A percentile compares a stretch with the other conserved stretches of the same genome.
phyloP scores from a whole-genome alignment of 83 land plant genomes.

The Larix sibirica region DNA sequence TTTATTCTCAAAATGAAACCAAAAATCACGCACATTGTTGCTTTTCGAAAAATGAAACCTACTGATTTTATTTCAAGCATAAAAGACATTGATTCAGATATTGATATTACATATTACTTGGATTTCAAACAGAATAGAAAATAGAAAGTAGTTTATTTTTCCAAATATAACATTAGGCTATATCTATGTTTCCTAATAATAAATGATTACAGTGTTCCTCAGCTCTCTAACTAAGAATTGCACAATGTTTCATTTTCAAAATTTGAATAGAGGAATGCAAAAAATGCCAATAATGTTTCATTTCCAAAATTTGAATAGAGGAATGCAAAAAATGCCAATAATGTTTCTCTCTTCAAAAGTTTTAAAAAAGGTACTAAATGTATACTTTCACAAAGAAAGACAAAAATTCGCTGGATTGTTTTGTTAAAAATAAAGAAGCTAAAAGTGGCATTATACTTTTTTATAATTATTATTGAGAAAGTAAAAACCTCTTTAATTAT shows the following conservation, averaged over 20 bases:
- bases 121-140: background rate
- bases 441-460: too few species aligned
- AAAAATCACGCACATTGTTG: background rate
- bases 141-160: background rate
- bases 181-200: background rate
- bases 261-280: too few species aligned
- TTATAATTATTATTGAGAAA: too few species aligned
- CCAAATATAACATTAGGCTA: background rate
- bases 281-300: background rate
- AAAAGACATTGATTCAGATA: too few species aligned
- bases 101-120: background rate
- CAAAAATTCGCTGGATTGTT: background rate
- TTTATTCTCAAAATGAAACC: background rate
- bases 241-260: background rate
- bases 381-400: background rate
- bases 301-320: background rate
- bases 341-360: background rate
- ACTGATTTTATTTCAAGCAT: too few species aligned
- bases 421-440: background rate
- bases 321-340: background rate
- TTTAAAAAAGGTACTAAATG: background rate
- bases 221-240: background rate
- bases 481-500: too few species aligned
- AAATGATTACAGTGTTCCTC: background rate
- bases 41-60: too few species aligned